Evolutionary conservation across 2,329 filamentous ascomycete genomes (phyloP).

Genomic region (Aotearoamyces nothofagi): DNA sequence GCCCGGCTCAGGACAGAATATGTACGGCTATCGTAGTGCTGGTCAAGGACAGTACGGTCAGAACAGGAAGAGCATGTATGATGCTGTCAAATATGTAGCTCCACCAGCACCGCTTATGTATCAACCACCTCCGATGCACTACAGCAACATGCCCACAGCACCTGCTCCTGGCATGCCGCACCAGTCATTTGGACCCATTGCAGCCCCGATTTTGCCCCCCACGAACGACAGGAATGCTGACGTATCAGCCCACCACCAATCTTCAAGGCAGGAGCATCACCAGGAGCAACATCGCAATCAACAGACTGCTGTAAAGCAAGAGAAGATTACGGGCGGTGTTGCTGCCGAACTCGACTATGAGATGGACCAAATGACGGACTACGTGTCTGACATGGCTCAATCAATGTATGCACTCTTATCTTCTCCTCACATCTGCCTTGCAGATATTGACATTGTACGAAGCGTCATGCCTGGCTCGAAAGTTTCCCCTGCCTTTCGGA

Average conservation of each 20-base stretch:
- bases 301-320: slow-evolving; percentile 19
- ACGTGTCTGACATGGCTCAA: slow-evolving; percentile 58
- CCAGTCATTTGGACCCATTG: slow-evolving; percentile 27
- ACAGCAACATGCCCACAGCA: slow-evolving; percentile 19
- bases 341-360: slow-evolving; percentile 64
- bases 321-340: slow-evolving; percentile 37
- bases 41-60: slow-evolving; percentile 14
- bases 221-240: slow-evolving; percentile 17
- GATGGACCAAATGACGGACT: slow-evolving; percentile 65
- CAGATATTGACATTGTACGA: slow-evolving; percentile 47
- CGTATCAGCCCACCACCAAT: slow-evolving; percentile 22
- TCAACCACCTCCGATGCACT: slow-evolving; percentile 12
- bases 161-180: slow-evolving; percentile 17
- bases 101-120: slow-evolving; percentile 16
- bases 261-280: slow-evolving; percentile 13
- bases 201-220: slow-evolving; percentile 28
- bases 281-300: slow-evolving; percentile 9
- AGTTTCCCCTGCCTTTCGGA: slow-evolving; percentile 49
- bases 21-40: slow-evolving; percentile 25
- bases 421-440: slow-evolving; percentile 34
- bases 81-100: slow-evolving; percentile 25
- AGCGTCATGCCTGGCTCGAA: slow-evolving; percentile 45
- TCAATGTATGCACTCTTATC: slow-evolving; percentile 46
- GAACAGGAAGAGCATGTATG: slow-evolving; percentile 6
- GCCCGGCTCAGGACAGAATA: slow-evolving; percentile 20